Evolutionary conservation across 495 filamentous ascomycete species (phyloP), one percentile per base, ranked within the genome.

Genomic region (Chaetomium tenue): DNA sequence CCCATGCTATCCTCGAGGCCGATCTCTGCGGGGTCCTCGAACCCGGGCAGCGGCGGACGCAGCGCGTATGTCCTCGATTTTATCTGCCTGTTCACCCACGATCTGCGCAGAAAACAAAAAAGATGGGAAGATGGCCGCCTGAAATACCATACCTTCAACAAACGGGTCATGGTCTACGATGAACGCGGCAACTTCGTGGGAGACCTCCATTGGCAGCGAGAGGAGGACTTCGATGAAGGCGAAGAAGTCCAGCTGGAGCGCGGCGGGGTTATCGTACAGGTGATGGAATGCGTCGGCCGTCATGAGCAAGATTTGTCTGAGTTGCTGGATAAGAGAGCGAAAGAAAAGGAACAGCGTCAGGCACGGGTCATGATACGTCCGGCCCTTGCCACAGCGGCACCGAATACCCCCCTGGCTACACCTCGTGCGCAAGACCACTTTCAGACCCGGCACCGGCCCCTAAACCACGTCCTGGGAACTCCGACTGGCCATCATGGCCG

Each of bases 91-190:
- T 97, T 89, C 75, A 96, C 90, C 6, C 84, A 88, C 66, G 92
- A 97, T 71, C 73, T 96, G 57, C 86, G 87, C 11, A 84, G 89
- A 57, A 97, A 97, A 75, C 86, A 89, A 58, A 97, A 97, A 76
- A 79, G 89, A 53, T 97, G 92, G 92, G 90, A 93, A 68, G 93
- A 97, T 88, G 93, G 93, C 48, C 86, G 87, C 52, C 82, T 96
- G 37, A 86, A 88, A 58, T 96, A 87, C 71, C 92, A 97, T 72
- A 89, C 90, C 2, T 95, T 95, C 82, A 97, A 97, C 77, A 91
- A 88, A 67, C 87, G 92, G 5, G 79, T 92, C 46, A 96, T 97
- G 92, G 89, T 94, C 23, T 93, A 93, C 69, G 92, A 97, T 72
- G 86, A 87, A 18, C 77, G 81, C 20, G 84, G 90, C 0, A 91